Conservation (phyloP, 1,139 yeast species). For the Dujonia santamariae region DNA sequence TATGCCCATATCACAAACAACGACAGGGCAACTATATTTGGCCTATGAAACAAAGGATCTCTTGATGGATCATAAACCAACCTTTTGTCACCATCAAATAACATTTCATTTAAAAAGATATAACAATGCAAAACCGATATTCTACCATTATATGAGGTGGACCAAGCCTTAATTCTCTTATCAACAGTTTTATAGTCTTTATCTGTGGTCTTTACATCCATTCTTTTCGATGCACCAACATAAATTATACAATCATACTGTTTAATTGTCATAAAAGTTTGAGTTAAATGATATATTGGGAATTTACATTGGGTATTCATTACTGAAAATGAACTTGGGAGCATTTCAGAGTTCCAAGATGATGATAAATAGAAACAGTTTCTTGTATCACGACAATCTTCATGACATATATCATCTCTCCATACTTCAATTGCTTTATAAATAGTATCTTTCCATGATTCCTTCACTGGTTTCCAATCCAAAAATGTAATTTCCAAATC, state of each 20-base stretch:
- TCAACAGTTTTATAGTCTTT: constrained; percentile 49
- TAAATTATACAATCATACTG: constrained; percentile 70
- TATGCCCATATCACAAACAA: constrained; percentile 59
- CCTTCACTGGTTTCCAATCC: constrained; percentile 31
- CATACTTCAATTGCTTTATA: constrained; percentile 62
- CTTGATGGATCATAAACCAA: constrained; percentile 40
- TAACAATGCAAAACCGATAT: constrained; percentile 56
- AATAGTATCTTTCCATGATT: constrained; percentile 61
- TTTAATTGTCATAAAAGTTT: constrained; percentile 58
- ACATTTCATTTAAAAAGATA: constrained; percentile 55
- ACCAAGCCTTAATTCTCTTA: constrained; percentile 49
- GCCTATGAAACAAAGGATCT: constrained; percentile 55
- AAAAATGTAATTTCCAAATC: constrained; percentile 49
- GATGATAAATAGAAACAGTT: constrained; percentile 17
- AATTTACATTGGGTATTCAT: constrained; percentile 46
- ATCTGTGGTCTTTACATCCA: constrained; percentile 62
- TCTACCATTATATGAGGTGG: constrained; percentile 18
- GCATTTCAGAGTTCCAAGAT: constrained; percentile 1
- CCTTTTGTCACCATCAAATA: constrained; percentile 38
- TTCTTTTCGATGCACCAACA: constrained; percentile 76
- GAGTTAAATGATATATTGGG: constrained; percentile 61
- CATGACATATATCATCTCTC: constrained; percentile 35
- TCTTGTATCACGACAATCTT: constrained; percentile 29
- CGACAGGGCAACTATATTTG: constrained; percentile 52
- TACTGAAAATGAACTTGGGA: neutral